Conservation (phyloP, 1,284 basidiomycete species). For the Tetrapyrgos nigripes region DNA sequence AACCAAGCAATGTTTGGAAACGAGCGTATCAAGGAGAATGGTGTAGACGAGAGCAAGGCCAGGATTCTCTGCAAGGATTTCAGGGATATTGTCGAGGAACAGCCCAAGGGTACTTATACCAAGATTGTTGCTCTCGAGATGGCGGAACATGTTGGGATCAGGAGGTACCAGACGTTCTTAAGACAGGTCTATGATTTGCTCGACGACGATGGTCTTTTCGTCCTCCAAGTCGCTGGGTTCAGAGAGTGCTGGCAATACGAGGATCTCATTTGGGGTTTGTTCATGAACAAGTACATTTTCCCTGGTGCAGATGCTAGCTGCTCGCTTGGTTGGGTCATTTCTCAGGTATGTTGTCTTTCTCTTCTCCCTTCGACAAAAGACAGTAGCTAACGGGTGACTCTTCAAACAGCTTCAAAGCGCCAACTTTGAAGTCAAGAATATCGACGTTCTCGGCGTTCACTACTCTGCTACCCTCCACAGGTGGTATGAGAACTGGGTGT, state of each 20-base stretch:
- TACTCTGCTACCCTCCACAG: slow-evolving; percentile 94
- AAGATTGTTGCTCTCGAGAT: slow-evolving; percentile 99
- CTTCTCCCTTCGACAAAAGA: background rate
- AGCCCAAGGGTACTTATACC: slow-evolving; percentile 80
- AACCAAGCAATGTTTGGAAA: slow-evolving; percentile 96
- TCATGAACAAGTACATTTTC: slow-evolving; percentile 98
- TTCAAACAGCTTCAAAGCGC: slow-evolving; percentile 78
- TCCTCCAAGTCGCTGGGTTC: slow-evolving; percentile 96
- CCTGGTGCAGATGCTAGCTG: slow-evolving; percentile 97
- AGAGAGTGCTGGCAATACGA: slow-evolving; percentile 97
- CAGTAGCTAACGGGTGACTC: background rate
- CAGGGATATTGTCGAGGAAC: slow-evolving; percentile 90
- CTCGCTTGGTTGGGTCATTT: slow-evolving; percentile 95
- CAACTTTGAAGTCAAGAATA: slow-evolving; percentile 96
- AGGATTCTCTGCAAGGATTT: slow-evolving; percentile 96
- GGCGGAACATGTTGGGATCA: slow-evolving; percentile 99
- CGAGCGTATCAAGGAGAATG: slow-evolving; percentile 86
- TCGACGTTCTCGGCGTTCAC: slow-evolving; percentile 97
- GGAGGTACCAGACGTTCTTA: slow-evolving; percentile 91
- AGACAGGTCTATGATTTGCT: slow-evolving; percentile 92
- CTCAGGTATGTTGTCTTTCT: slow-evolving; percentile 38
- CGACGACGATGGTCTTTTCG: slow-evolving; percentile 93
- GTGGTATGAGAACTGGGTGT: slow-evolving; percentile 97
- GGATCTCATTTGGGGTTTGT: slow-evolving; percentile 95
- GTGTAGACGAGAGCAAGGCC: slow-evolving; percentile 76